Conservation (phyloP, 1,284 basidiomycete genomes). For the Ustilago nuda region DNA sequence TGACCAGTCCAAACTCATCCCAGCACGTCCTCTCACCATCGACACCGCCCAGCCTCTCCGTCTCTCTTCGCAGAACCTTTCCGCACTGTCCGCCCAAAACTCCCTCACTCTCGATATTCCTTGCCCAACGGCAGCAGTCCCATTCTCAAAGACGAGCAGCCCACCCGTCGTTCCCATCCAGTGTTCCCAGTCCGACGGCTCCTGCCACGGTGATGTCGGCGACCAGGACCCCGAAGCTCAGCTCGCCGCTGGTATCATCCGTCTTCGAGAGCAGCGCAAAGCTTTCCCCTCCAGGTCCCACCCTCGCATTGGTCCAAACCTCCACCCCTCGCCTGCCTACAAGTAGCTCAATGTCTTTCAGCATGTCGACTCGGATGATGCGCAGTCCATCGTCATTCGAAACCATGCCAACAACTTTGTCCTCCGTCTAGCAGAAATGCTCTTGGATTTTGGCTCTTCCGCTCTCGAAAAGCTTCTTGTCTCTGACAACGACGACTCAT, state of each 20-base stretch:
- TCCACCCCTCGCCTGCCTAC: conserved; percentile 8
- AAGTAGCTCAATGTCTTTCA: conserved; percentile 5
- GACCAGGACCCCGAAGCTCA: conserved; percentile 61
- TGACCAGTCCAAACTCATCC: conserved; percentile 26
- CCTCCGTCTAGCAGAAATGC: conserved; percentile 39
- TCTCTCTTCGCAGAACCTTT: conserved; percentile 31
- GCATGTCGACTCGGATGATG: conserved; percentile 39
- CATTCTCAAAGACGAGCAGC: conserved; percentile 22
- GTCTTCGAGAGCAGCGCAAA: conserved; percentile 36
- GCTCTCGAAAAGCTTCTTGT: conserved; percentile 35
- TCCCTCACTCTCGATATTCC: conserved; percentile 12
- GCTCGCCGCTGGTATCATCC: conserved; percentile 54
- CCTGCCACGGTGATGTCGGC: conserved; percentile 59
- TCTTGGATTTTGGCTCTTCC: conserved; percentile 45
- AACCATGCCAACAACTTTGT: conserved; percentile 38
- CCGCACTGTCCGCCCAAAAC: conserved; percentile 8
- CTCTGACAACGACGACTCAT: conserved; percentile 8
- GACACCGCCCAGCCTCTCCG: conserved; percentile 52
- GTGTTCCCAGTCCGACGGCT: conserved; percentile 58
- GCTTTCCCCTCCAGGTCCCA: conserved; percentile 12
- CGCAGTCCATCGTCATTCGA: conserved; percentile 28
- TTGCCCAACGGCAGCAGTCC: conserved; percentile 16
- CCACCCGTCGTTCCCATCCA: conserved; percentile 40
- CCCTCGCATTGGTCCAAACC: conserved; percentile 19
- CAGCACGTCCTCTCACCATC: conserved; percentile 52